Percentiles rank a stretch among this genome's conserved stretches.
These are phyloP conservation scores for Aulographum hederae DNA, from an alignment of 2,329 filamentous ascomycete species.

Conservation along the genomic window DNA sequence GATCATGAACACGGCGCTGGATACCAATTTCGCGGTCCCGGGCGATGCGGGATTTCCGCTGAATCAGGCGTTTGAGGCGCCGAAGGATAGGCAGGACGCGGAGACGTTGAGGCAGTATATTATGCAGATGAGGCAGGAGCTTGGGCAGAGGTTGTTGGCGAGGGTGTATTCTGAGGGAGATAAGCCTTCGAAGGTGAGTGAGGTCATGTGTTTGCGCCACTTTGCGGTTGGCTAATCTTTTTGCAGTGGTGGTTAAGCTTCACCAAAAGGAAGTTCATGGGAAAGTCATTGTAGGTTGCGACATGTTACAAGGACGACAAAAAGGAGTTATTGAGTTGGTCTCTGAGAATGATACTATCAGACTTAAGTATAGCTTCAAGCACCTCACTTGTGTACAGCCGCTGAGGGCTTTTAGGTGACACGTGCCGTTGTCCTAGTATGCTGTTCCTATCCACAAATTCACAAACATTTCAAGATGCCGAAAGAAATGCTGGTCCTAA, in stretches of 20 bases:
- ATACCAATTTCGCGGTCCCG: conserved; percentile 82
- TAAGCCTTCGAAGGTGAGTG: conserved; percentile 42
- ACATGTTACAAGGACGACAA: neutral
- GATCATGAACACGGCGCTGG: conserved; percentile 76
- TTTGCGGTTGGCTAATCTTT: conserved; percentile 6
- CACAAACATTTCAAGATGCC: too few species aligned
- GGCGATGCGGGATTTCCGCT: conserved; percentile 85
- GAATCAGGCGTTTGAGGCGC: conserved; percentile 92
- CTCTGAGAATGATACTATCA: conserved; percentile 1
- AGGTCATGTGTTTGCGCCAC: conserved; percentile 1
- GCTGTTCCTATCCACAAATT: too few species aligned
- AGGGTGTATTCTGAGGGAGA: conserved; percentile 65
- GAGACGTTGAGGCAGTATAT: conserved; percentile 81
- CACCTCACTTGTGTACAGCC: too few species aligned
- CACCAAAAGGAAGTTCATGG: conserved; percentile 98
- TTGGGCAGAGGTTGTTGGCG: conserved; percentile 64
- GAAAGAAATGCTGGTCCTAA: too few species aligned
- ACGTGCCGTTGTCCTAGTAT: too few species aligned
- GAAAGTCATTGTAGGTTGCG: conserved; percentile 40
- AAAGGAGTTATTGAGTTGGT: too few species aligned
- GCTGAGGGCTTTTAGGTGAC: too few species aligned
- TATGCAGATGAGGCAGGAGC: conserved; percentile 80
- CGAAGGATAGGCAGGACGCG: conserved; percentile 70
- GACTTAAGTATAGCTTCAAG: too few species aligned
- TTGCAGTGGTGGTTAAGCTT: conserved; percentile 97